Evolutionary conservation across 371 early-diverging fungal genomes (phyloP).

Genomic region (Rhizopus sp.): DNA sequence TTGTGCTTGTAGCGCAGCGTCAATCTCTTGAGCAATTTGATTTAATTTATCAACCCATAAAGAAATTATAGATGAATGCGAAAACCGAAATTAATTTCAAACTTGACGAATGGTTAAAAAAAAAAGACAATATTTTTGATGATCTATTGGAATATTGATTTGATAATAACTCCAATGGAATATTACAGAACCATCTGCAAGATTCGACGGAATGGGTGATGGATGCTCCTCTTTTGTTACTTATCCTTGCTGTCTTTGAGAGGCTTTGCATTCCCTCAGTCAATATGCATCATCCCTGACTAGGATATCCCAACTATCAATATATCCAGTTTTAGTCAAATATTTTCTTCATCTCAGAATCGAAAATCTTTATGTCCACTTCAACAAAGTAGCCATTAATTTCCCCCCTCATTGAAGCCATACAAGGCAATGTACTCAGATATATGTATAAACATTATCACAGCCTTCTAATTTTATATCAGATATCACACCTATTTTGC

Average conservation of each 20-base stretch:
- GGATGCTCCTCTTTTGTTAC: slow-evolving; percentile 1
- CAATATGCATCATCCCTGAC: slow-evolving; percentile 10
- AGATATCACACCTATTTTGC: too few relatives aligned
- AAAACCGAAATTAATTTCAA: slow-evolving; percentile 20
- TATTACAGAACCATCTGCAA: slow-evolving; percentile 14
- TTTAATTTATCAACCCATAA: slow-evolving; percentile 17
- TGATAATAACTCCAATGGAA: slow-evolving; percentile 20
- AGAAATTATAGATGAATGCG: slow-evolving; percentile 23
- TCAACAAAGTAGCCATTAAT: neutral
- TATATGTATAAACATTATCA: too few relatives aligned
- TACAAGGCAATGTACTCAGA: too few relatives aligned
- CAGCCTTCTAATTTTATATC: too few relatives aligned
- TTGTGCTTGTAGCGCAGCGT: slow-evolving; percentile 16
- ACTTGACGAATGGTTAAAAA: slow-evolving; percentile 19
- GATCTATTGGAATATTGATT: slow-evolving; percentile 21
- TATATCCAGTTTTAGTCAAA: slow-evolving; percentile 5
- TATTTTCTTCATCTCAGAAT: slow-evolving; percentile 14
- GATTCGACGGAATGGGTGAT: too few relatives aligned
- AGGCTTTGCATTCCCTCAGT: slow-evolving; percentile 17
- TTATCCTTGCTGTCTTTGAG: slow-evolving; percentile 1
- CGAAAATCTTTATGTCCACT: slow-evolving; percentile 4
- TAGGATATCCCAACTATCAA: slow-evolving; percentile 12
- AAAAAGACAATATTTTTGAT: slow-evolving; percentile 19
- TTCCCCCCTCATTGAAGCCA: too few relatives aligned
- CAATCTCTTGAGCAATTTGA: slow-evolving; percentile 21